Percentiles rank a stretch among this genome's conserved stretches.
phyloP scores from a whole-genome alignment of 2,329 filamentous ascomycete genomes.

The Colletotrichum sp. region DNA sequence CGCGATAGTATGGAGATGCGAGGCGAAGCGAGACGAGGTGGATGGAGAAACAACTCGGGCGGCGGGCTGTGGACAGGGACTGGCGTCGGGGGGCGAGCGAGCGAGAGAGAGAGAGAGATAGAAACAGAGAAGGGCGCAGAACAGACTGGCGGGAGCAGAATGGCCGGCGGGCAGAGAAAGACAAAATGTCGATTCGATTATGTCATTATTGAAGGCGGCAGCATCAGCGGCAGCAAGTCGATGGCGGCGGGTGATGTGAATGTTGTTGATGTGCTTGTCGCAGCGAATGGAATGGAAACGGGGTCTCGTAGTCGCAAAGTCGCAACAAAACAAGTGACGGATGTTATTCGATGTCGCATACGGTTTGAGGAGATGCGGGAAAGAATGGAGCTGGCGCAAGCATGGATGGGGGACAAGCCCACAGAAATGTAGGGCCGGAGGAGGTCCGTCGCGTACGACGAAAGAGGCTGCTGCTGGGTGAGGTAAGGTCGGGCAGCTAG shows the following conservation, averaged over 20 bases:
- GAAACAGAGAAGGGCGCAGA: neutral
- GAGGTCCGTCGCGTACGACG: neutral
- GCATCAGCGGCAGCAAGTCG: neutral
- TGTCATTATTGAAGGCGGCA: slow-evolving; percentile 1
- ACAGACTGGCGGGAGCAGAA: neutral
- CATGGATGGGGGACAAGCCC: neutral
- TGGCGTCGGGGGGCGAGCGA: neutral
- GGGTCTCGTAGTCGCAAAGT: neutral
- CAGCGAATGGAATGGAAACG: neutral
- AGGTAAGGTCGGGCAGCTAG: neutral
- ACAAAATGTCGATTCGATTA: neutral
- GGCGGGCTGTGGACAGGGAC: neutral
- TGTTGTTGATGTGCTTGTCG: neutral
- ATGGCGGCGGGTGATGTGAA: neutral
- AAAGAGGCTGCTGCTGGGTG: neutral
- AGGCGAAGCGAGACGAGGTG: neutral
- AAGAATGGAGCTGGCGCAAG: neutral
- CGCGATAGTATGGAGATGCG: neutral
- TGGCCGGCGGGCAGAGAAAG: neutral
- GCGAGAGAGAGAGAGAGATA: neutral
- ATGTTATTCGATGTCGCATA: neutral
- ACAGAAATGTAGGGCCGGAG: neutral
- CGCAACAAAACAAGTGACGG: neutral
- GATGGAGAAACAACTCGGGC: neutral
- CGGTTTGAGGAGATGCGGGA: neutral